Conservation (phyloP, 2,329 filamentous ascomycete species). For the Claviceps digitariae region DNA sequence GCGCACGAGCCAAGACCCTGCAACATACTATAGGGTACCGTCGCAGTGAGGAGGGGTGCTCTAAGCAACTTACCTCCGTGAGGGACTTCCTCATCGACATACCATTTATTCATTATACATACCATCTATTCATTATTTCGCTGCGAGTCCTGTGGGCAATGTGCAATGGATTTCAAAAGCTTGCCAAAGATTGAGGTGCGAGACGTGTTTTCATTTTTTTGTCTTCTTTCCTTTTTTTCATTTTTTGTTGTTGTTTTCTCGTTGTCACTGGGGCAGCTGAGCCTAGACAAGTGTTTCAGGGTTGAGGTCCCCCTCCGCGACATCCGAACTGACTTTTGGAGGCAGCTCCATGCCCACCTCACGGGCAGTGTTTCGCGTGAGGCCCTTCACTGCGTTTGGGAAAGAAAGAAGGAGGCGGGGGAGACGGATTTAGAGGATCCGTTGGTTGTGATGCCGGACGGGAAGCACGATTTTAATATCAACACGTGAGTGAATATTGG, state of each 20-base stretch:
- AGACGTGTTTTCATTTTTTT: neutral
- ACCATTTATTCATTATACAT: neutral
- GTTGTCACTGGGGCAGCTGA: neutral
- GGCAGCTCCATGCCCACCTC: conserved; percentile 65
- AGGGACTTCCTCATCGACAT: neutral
- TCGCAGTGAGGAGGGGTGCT: neutral
- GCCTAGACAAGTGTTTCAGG: neutral
- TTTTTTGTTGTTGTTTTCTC: neutral
- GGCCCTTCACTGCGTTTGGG: conserved; percentile 64
- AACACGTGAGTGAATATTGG: conserved; percentile 39
- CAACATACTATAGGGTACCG: neutral
- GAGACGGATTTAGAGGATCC: conserved; percentile 52
- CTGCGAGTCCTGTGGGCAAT: too few species aligned
- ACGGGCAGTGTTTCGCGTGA: conserved; percentile 63
- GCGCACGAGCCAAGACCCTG: neutral
- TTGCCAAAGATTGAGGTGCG: conserved; percentile 43
- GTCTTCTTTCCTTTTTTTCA: neutral
- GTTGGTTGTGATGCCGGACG: conserved; percentile 50
- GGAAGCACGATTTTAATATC: conserved; percentile 59
- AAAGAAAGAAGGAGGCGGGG: conserved; percentile 38
- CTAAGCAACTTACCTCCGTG: neutral
- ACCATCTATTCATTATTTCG: too few species aligned
- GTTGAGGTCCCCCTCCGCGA: too few species aligned
- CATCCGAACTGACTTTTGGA: neutral
- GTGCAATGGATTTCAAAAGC: conserved; percentile 29